phyloP scores from a whole-genome alignment of 371 early-diverging fungal species.

The Quaeritorhiza haematococci region DNA sequence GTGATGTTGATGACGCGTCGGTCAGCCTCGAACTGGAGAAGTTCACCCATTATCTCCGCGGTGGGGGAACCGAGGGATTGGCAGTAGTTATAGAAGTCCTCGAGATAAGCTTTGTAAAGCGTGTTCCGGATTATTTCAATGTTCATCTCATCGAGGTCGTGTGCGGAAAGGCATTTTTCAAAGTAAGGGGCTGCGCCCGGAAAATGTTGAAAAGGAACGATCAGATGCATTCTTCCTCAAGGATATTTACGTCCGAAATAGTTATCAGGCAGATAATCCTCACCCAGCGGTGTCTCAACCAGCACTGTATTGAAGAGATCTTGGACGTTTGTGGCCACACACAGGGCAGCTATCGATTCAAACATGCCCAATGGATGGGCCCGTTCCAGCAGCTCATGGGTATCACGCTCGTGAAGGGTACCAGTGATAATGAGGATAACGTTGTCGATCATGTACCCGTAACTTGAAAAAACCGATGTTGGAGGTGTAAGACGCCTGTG shows the following conservation, averaged over 20 bases:
- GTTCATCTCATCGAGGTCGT: constrained; percentile 96
- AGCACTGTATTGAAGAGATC: constrained; percentile 94
- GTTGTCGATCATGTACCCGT: constrained; percentile 98
- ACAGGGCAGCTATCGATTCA: constrained; percentile 95
- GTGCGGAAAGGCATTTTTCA: constrained; percentile 89
- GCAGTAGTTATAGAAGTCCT: constrained; percentile 93
- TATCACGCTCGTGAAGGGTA: constrained; percentile 95
- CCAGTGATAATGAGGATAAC: constrained; percentile 96
- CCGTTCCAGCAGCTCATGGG: constrained; percentile 89
- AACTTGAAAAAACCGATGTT: constrained; percentile 47
- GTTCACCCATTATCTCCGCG: constrained; percentile 89
- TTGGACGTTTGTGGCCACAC: constrained; percentile 91
- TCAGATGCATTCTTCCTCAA: not conserved
- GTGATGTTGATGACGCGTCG: constrained; percentile 96
- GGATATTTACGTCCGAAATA: not conserved
- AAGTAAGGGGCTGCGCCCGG: constrained; percentile 83
- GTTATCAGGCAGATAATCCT: not conserved
- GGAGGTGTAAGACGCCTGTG: not conserved
- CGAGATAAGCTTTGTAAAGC: constrained; percentile 94
- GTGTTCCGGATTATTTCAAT: constrained; percentile 98
- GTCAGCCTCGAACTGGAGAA: constrained; percentile 95
- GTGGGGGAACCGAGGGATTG: constrained; percentile 79
- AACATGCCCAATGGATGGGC: constrained; percentile 96
- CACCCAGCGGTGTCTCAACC: constrained; percentile 93
- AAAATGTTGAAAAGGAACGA: not conserved